phyloP scores from a whole-genome alignment of 1,139 yeast genomes.

The Sugiyamaella sp. region DNA sequence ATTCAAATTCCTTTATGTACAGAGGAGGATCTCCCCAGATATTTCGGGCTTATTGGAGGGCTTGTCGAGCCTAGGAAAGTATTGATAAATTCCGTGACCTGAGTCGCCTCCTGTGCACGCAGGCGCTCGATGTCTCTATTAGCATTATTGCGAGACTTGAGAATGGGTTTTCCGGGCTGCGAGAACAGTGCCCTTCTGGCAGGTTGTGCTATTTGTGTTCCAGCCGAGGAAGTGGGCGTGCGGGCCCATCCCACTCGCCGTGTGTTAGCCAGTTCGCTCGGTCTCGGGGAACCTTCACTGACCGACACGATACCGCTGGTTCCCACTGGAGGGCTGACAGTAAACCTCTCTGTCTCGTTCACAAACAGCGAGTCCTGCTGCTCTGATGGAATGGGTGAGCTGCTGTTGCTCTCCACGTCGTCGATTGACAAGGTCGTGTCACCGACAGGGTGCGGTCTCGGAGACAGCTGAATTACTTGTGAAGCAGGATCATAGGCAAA shows the following conservation, averaged over 20 bases:
- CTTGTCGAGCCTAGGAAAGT: not conserved
- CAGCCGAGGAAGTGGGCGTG: constrained; percentile 9
- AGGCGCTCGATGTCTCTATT: constrained; percentile 18
- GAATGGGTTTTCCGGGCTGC: constrained; percentile 19
- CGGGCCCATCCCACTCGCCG: constrained; percentile 9
- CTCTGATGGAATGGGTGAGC: not conserved
- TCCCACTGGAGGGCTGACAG: not conserved
- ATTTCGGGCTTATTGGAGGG: not conserved
- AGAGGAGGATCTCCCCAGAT: not conserved
- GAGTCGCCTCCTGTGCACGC: constrained; percentile 9
- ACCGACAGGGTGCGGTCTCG: not conserved
- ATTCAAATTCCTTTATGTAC: not conserved
- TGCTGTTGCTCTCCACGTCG: no score
- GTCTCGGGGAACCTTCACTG: not conserved
- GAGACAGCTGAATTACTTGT: not conserved
- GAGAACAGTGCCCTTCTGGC: constrained; percentile 6
- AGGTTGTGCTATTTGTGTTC: not conserved
- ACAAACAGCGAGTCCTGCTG: not conserved
- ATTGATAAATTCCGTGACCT: constrained; percentile 9
- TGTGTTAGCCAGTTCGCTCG: not conserved
- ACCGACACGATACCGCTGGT: not conserved
- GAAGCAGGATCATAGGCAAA: not conserved
- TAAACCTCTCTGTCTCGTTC: not conserved
- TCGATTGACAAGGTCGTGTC: not conserved
- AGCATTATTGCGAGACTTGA: constrained; percentile 21